Evolutionary conservation across 1,284 basidiomycete genomes (phyloP).

Genomic region (Trametes hirsuta): DNA sequence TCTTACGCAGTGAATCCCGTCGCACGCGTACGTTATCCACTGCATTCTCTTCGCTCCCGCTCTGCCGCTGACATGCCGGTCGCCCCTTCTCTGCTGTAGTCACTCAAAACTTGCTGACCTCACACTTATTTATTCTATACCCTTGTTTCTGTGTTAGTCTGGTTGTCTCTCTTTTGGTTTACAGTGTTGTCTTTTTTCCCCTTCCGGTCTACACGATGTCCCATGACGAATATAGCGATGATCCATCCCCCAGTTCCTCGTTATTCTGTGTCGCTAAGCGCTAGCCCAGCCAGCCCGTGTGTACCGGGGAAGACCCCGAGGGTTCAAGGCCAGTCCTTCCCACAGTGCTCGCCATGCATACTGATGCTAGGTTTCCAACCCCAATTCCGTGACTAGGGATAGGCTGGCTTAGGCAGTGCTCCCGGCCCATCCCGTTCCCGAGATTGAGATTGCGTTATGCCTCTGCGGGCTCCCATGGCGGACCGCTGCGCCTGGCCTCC

Average conservation of each 20-base stretch:
- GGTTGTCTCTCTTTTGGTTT: conserved; percentile 8
- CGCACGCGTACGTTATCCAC: conserved; percentile 24
- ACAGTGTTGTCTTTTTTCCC: neutral
- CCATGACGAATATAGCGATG: conserved; percentile 29
- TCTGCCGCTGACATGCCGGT: neutral
- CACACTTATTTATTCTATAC: conserved; percentile 29
- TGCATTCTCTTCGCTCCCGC: neutral
- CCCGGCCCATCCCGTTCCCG: neutral
- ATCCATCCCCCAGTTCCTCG: neutral
- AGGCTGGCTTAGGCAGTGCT: neutral
- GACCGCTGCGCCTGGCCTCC: no score
- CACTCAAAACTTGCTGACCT: conserved; percentile 19
- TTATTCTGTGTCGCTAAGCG: no score
- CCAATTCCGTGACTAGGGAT: neutral
- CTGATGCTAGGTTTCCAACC: neutral
- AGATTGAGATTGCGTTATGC: neutral
- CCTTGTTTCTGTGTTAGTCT: conserved; percentile 8
- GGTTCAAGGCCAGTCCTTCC: neutral
- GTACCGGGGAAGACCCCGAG: neutral
- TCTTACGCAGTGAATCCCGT: conserved; percentile 5
- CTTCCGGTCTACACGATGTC: conserved; percentile 21
- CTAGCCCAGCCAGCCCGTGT: neutral
- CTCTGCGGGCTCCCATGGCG: no score
- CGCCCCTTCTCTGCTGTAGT: neutral
- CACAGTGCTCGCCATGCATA: neutral